Evolutionary conservation across 495 filamentous ascomycete species (phyloP), one percentile per base, ranked within the genome.

Genomic region (Penicillium arizonense): DNA sequence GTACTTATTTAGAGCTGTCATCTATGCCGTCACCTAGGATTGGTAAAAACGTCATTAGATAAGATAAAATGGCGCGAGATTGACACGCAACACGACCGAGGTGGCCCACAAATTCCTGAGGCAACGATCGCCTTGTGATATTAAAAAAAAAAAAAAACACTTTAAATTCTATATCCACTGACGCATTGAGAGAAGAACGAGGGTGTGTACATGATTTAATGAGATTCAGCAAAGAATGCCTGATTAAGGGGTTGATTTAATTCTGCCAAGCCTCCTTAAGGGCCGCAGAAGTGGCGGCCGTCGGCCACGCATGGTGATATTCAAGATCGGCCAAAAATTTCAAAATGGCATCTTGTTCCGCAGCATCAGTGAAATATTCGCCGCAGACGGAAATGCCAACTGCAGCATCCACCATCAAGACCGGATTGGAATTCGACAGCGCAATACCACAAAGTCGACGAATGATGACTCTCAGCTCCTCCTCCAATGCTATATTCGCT

Each of bases 341-440:
- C 18, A 63, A 39, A 30, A 63, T 3, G 5, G 59, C 62, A 18
- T 52, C 33, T 32, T 59, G 55, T 37, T 65, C 62, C 16, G 41
- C 46, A 3, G 39, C 11, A 41, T 62, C 55, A 3, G 26, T 50
- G 34, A 65, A 57, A 16, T 50, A 58, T 26, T 65, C 56, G 5
- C 62, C 62, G 18, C 62, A 62, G 13, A 65, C 50, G 6, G 62
- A 57, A 20, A 65, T 65, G 13, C 55, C 58, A 39, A 65, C 53
- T 0, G 47, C 50, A 38, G 55, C 52, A 45, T 58, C 53, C 13
- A 59, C 50, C 34, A 62, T 41, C 20, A 57, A 53, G 13, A 55
- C 40, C 5, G 62, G 62, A 8, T 50, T 50, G 12, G 45, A 36
- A 41, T 62, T 65, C 12, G 55, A 57, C 14, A 62, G 14, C 7